Conservation (phyloP, 1,139 yeast genomes). For the Blastobotrys serpentis region DNA sequence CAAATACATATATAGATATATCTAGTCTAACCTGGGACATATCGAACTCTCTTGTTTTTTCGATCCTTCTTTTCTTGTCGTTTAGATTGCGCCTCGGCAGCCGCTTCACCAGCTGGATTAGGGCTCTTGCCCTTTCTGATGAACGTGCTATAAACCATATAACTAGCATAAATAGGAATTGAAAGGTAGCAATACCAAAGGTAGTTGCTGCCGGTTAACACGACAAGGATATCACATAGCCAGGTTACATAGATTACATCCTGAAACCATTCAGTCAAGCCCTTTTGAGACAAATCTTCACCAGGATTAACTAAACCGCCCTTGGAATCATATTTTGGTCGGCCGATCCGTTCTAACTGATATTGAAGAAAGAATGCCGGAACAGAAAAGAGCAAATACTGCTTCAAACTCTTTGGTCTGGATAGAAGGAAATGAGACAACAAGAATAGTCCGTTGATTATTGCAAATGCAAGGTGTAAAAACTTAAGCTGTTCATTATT, state of each 20-base stretch:
- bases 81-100: conserved; percentile 42
- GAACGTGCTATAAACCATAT: conserved; percentile 45
- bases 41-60: conserved; percentile 41
- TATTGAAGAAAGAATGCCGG: conserved; percentile 60
- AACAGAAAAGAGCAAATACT: conserved; percentile 53
- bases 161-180: conserved; percentile 55
- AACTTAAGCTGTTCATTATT: conserved; percentile 56
- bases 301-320: conserved; percentile 55
- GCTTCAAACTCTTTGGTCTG: conserved; percentile 55
- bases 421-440: conserved; percentile 45
- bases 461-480: conserved; percentile 51
- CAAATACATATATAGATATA: no score
- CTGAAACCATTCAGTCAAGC: conserved; percentile 74
- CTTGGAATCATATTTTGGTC: conserved; percentile 54
- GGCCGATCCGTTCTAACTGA: conserved; percentile 61
- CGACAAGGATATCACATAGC: conserved; percentile 55
- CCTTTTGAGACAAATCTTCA: conserved; percentile 61
- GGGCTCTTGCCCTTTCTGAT: conserved; percentile 16
- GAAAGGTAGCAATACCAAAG: conserved; percentile 57
- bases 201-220: conserved; percentile 55
- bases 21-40: conserved; percentile 11
- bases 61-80: conserved; percentile 55
- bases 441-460: conserved; percentile 46
- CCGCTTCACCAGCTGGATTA: conserved; percentile 21
- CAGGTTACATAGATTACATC: conserved; percentile 74